Evolutionary conservation across 768 basidiomycete species (phyloP), one percentile per base, ranked within the genome.

Genomic region (Leccinum imitatum): DNA sequence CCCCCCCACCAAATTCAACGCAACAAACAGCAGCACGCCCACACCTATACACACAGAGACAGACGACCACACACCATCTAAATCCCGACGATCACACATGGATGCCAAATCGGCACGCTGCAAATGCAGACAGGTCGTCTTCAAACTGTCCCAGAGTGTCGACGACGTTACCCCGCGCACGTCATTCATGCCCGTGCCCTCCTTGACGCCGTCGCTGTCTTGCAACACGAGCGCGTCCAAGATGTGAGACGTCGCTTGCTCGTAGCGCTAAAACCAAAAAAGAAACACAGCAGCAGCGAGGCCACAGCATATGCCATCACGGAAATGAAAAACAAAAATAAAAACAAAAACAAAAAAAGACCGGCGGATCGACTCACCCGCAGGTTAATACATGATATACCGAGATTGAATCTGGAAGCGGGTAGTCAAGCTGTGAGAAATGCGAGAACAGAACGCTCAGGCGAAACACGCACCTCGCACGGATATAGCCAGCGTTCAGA

Each of bases 341-440:
- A 39, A 17, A 9, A 41, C 3, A 63, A 62, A 54, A 62, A 55
- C 31, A 14, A 17, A 21, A 39, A 37, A 39, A 8, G 35, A 17
- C 6, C 4, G 9, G 56, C 13, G 27, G 14, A 7, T 27, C 8
- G 55, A 77, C 82, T 59, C 71, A 94, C 92, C 56, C 84, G 82
- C 58, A 98, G 81, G 71, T 93, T 95, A 68, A 93, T 91, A 70
- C 87, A 92, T 1, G 93, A 92, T 62, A 97, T 97, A 21, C 94
- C 95, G 15, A 97, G 79, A 73, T 98, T 97, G 74, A 93, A 97
- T 66, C 94, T 95, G 59, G 8, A 2, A 23, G 21, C n/a, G 50
- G 27, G 35, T 53, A 30, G 52, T 52, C 51, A n/a, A 55, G 7
- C n/a, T 14, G 15, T n/a, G 30, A 15, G 25, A 7, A 17, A 19